A percentile compares a stretch with the other conserved stretches of the same genome.
Evolutionary conservation across 2,329 filamentous ascomycete species (phyloP).

Genomic region (Hypoxylon sp.): DNA sequence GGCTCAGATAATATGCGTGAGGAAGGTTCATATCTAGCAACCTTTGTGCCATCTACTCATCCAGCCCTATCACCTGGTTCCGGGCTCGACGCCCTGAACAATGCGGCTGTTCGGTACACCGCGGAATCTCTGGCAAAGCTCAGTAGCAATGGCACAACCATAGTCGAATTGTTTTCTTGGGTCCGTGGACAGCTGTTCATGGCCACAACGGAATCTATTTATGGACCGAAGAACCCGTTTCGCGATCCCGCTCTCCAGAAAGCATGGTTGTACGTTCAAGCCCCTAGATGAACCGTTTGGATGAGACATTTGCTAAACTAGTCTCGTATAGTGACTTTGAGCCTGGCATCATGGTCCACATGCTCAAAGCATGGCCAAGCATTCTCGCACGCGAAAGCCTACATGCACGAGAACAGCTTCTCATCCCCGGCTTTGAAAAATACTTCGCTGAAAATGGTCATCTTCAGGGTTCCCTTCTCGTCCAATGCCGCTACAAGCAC

Average conservation of each 20-base stretch:
- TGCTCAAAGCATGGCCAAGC: no score
- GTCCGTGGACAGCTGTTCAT: slow-evolving; percentile 28
- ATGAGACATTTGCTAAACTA: no score
- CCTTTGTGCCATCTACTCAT: slow-evolving; percentile 12
- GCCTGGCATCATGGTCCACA: no score
- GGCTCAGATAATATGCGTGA: slow-evolving; percentile 22
- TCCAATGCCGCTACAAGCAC: slow-evolving; percentile 32
- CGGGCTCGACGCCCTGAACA: slow-evolving; percentile 34
- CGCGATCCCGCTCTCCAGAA: slow-evolving; percentile 28
- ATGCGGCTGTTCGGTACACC: slow-evolving; percentile 10
- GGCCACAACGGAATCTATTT: slow-evolving; percentile 40
- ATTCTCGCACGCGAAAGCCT: no score
- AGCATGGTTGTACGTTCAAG: slow-evolving; percentile 37
- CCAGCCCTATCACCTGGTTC: slow-evolving; percentile 34
- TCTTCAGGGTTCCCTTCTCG: slow-evolving; percentile 22
- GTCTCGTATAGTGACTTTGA: no score
- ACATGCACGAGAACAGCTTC: background rate
- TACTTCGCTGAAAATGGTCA: slow-evolving; percentile 27
- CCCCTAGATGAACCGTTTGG: no score
- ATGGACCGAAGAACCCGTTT: slow-evolving; percentile 41
- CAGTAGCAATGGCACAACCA: background rate
- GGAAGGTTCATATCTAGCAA: slow-evolving; percentile 17
- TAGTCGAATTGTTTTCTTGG: slow-evolving; percentile 31
- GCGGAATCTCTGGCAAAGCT: slow-evolving; percentile 21
- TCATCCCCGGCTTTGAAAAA: slow-evolving; percentile 17